Evolutionary conservation across 306 rosid genomes (phyloP).

Genomic region (Rosa rugosa): DNA sequence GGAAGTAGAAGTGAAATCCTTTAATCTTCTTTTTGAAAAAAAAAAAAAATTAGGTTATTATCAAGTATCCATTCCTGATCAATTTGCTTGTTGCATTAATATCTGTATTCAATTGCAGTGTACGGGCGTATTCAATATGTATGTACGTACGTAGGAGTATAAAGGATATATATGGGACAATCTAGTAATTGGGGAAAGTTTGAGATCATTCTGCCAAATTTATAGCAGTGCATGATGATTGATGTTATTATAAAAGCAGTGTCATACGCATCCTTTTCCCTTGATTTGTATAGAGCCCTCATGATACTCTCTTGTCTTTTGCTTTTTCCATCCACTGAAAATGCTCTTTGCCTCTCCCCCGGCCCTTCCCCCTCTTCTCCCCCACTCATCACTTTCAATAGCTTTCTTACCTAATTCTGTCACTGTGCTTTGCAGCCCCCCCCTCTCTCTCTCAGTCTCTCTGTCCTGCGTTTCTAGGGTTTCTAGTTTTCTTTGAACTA

Average conservation of each 20-base stretch:
- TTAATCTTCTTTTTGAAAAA: too few relatives aligned
- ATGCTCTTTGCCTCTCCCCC: constrained; percentile 71
- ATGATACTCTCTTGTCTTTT: constrained; percentile 33
- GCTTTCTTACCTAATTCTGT: constrained; percentile 22
- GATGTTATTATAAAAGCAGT: not conserved
- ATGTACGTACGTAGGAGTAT: not conserved
- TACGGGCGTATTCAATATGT: not conserved
- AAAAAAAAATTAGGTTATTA: not conserved
- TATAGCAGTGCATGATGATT: not conserved
- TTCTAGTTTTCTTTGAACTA: constrained; percentile 37
- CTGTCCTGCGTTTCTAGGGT: constrained; percentile 48
- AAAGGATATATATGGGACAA: not conserved
- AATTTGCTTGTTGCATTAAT: not conserved
- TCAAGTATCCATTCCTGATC: not conserved
- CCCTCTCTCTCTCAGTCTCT: constrained; percentile 34
- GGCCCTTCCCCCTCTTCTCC: constrained; percentile 29
- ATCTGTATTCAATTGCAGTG: not conserved
- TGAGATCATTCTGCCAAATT: not conserved
- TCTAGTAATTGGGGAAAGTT: not conserved
- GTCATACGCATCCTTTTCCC: constrained; percentile 27
- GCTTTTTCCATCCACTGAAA: constrained; percentile 24
- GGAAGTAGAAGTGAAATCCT: too few relatives aligned
- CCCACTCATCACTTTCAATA: constrained; percentile 29
- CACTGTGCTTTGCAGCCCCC: constrained; percentile 38
- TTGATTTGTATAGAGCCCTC: constrained; percentile 7